Percentiles rank a stretch among this genome's conserved stretches.
phyloP scores from a whole-genome alignment of 2,329 filamentous ascomycete species.

The Trichoderma brevicompactum region DNA sequence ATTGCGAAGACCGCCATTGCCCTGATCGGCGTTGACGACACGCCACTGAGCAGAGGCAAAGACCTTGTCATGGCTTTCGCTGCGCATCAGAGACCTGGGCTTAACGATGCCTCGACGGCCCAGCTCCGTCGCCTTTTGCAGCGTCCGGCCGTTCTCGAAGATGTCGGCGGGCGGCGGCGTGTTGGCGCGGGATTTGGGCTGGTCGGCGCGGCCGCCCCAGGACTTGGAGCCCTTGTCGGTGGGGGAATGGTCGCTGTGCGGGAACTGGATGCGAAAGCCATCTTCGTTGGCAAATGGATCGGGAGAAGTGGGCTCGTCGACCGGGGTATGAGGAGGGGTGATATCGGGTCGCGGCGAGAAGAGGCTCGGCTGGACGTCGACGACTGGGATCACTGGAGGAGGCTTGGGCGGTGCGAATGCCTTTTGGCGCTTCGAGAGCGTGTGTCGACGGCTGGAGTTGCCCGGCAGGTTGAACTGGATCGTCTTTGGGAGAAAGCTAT shows the following conservation, averaged over 20 bases:
- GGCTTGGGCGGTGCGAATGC: slow-evolving; percentile 25
- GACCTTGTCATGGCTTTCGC: slow-evolving; percentile 68
- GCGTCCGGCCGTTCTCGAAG: slow-evolving; percentile 65
- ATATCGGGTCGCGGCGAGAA: slow-evolving; percentile 55
- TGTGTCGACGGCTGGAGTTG: slow-evolving; percentile 48
- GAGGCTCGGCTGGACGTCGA: slow-evolving; percentile 55
- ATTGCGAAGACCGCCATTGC: slow-evolving; percentile 90
- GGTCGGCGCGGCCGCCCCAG: slow-evolving; percentile 77
- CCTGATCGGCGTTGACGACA: slow-evolving; percentile 83
- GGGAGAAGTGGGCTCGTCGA: slow-evolving; percentile 50
- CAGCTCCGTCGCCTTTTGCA: slow-evolving; percentile 62
- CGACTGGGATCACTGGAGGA: slow-evolving; percentile 32
- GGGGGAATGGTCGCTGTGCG: slow-evolving; percentile 60
- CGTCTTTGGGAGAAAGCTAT: slow-evolving; percentile 89
- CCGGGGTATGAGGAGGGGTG: slow-evolving; percentile 61
- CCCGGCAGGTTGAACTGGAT: slow-evolving; percentile 78
- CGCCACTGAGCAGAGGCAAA: slow-evolving; percentile 82
- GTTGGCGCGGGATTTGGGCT: slow-evolving; percentile 76
- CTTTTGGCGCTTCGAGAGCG: slow-evolving; percentile 17
- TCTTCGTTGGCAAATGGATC: slow-evolving; percentile 63
- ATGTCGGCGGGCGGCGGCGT: slow-evolving; percentile 77
- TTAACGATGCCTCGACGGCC: slow-evolving; percentile 62
- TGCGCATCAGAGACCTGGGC: slow-evolving; percentile 56
- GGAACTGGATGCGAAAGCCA: slow-evolving; percentile 61
- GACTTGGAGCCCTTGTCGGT: slow-evolving; percentile 75